Percentiles rank a stretch among this genome's conserved stretches.
phyloP scores from a whole-genome alignment of 169 alveolate species.

The Babesia gibsoni region DNA sequence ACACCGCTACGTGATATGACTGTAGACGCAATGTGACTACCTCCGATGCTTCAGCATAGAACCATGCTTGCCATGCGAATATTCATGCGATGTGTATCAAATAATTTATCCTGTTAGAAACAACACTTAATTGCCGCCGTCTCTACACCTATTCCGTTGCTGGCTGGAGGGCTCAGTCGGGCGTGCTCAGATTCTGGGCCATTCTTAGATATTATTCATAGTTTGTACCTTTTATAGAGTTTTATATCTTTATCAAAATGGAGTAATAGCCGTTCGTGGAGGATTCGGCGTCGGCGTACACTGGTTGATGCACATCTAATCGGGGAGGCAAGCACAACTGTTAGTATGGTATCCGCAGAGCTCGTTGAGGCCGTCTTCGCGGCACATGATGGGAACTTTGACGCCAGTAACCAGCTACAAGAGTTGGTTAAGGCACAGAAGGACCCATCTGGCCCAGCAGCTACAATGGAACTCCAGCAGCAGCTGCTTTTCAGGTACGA shows the following conservation, averaged over 20 bases:
- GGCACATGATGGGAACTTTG: slow-evolving; percentile 61
- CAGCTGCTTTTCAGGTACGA: slow-evolving; percentile 46
- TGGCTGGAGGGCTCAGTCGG: slow-evolving; percentile 22
- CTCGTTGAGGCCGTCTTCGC: slow-evolving; percentile 57
- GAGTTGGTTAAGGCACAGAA: slow-evolving; percentile 49
- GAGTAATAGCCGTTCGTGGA: not conserved
- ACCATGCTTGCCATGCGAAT: too few species aligned
- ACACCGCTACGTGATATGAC: too few species aligned
- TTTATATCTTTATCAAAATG: not conserved
- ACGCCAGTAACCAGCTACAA: slow-evolving; percentile 51
- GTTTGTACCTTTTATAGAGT: too few species aligned
- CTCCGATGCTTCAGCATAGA: too few species aligned
- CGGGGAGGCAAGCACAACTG: not conserved
- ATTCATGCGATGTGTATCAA: too few species aligned
- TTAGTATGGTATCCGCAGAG: slow-evolving; percentile 41
- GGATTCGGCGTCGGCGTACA: not conserved
- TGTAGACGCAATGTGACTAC: too few species aligned
- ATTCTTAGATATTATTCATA: not conserved
- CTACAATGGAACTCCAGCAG: slow-evolving; percentile 27
- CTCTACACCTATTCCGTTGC: too few species aligned
- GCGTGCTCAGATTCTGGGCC: not conserved
- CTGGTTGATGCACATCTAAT: not conserved
- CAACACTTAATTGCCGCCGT: too few species aligned
- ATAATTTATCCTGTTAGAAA: too few species aligned
- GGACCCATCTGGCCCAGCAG: not conserved